Evolutionary conservation across 2,329 filamentous ascomycete species (phyloP), one percentile per base, ranked within the genome.

Genomic region (Sclerotinia nivalis): DNA sequence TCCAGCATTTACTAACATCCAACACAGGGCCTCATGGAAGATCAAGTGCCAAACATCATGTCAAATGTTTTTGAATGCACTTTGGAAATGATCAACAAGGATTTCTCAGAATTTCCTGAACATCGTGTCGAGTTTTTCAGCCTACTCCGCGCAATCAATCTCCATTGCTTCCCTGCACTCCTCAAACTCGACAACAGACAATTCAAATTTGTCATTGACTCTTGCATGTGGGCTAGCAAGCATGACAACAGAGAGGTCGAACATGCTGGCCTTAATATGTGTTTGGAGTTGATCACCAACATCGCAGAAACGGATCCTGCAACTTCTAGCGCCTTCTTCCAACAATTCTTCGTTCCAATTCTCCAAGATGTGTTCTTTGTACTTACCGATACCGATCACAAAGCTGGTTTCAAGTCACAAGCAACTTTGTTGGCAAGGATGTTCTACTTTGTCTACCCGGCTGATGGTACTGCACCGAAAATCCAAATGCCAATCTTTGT

Each of bases 71-170:
- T 99, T 77, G 95, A 98, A 81, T 98, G 95, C 84, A 99, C 96
- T 4, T 85, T 99, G 69, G 93, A 97, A 77, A 99, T 99, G 96
- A 99, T 99, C 83, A 99, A 98, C 88, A 99, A 99, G 83, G 96
- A 99, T 81, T 99, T 99, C 82, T 97, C 96, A 60, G 96, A 99
- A 79, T 99, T 97, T 80, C 96, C 96, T 0, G 96, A 99, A 80
- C 96, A 99, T 80, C 91, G 96, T 70, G 96, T 99, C n/a, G 95
- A 98, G 81, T 99, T 99, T 82, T 99, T 99, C 87, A 97, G 97
- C 81, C 88, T 99, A 34, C 86, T 99, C 50, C 88, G 96, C 75
- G 93, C 95, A 20, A 98, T 99, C 83, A 99, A 99, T 81, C 84
- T 98, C 61, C 93, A 97, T 80, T 99, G 96, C 82, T 99, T 99